Base-by-base conservation (phyloP, 129 eudicot species). In the Flaveria trinervia region DNA sequence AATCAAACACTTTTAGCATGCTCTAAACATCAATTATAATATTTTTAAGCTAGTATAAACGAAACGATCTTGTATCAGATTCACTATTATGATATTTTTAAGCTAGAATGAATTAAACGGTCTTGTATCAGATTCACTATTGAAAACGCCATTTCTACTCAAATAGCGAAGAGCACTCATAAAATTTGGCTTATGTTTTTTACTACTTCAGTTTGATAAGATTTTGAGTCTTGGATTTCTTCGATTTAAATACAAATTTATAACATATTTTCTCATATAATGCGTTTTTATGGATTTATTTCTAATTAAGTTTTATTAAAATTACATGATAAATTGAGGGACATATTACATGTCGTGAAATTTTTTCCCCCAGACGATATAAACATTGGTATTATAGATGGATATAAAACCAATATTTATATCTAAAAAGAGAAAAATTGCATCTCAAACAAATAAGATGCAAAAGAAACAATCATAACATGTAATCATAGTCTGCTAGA, bases 401-500 rank as follows among this genome's bases (percentile, higher is more conserved):
- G 5, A 55, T 17, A 17, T 18, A 56, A 18, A 2, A 13, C 52
- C 28, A 56, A 56, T 8, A 9, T 56, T 8, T 1, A 8, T 25
- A 61, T 61, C 61, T 23, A 3, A 3, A 3, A 22, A 65, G 30
- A 41, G 5, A 22, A 60, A 4, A 9, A 25, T 43, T 45, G 26
- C 11, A 18, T 49, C 46, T 15, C 57, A 45, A 72, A 57, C 43
- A 48, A 51, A 72, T 59, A 48, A 55, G n/a, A 59, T 44, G 8
- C 15, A 20, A 55, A 46, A 15, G 28, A 41, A 13, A 65, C 2
- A 7, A 36, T 36, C 8, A 36, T 36, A 28, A 54, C 20, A n/a
- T 33, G 23, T 68, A 30, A 33, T 75, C 45, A 81, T 10, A 81
- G 45, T 45, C 76, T 65, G 26, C 68, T 62, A 18, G 85, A 75